Evolutionary conservation across 106 monocot genomes (phyloP), one percentile per base, ranked within the genome.

Genomic region (Acorus gramineus): DNA sequence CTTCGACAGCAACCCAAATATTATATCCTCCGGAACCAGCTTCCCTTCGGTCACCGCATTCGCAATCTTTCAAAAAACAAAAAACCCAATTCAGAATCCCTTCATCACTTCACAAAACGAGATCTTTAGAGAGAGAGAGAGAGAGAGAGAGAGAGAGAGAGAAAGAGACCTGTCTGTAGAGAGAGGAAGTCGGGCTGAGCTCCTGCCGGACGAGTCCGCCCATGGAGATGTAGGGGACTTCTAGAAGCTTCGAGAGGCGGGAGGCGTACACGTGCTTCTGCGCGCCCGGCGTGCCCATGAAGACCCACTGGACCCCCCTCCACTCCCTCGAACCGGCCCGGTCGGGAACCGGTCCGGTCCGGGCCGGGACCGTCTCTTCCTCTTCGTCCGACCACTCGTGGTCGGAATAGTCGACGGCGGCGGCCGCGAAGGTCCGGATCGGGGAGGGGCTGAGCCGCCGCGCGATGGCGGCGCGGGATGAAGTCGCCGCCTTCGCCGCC

Each of bases 151-250:
- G 43, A 47, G 50, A 50, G 61, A 44, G 11, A 45, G 61, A 4
- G 12, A 47, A 11, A 7, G 11, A 2, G 14, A 95, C 96, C 87
- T 91, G 91, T 46, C 73, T 85, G 74, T 91, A 88, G 67, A 98
- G 74, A 45, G 76, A 66, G 8, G 96, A 98, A 4, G 67, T 67
- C 2, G 96, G 91, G 60, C 85, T 56, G 52, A 96, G 85, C 67
- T 96, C 96, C 72, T 87, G 86, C 11, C 91, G 74, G 11, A 98
- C 87, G 50, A 98, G 96, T 5, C 81, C 75, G 4, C 96, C 91
- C 87, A 98, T 98, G 51, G 87, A 88, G 56, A 98, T 98, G 63
- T 91, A 87, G 2, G 96, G 96, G 7, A 98, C 96, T 46, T 70
- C 74, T 50, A 90, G 77, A 44, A 96, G 66, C 76, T 74, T 74